phyloP scores from a whole-genome alignment of 805 yeast genomes.

The Peterozyma toletana region DNA sequence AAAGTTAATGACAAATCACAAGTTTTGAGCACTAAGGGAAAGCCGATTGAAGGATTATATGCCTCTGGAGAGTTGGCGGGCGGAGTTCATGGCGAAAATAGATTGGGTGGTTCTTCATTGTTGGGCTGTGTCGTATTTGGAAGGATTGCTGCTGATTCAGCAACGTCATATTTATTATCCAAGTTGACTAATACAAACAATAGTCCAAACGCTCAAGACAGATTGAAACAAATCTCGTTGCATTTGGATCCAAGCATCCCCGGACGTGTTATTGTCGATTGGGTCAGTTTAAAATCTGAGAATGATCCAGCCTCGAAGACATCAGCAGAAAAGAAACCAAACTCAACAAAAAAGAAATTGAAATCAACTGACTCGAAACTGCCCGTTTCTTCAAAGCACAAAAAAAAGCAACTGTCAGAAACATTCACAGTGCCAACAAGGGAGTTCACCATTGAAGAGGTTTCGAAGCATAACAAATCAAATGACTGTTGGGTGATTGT shows the following conservation, averaged over 20 bases:
- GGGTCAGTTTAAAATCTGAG: constrained; percentile 7
- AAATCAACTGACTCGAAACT: too few species aligned
- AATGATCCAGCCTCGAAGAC: constrained; percentile 8
- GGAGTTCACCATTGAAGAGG: constrained; percentile 39
- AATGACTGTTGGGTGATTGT: constrained; percentile 49
- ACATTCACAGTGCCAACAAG: constrained; percentile 35
- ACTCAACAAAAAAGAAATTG: too few species aligned
- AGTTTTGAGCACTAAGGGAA: constrained; percentile 22
- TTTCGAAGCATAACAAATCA: constrained; percentile 36
- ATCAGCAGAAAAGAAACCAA: neutral
- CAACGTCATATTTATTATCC: constrained; percentile 21
- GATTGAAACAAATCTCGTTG: constrained; percentile 34
- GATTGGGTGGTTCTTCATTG: constrained; percentile 53
- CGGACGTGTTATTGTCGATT: constrained; percentile 27
- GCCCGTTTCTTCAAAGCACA: constrained; percentile 3
- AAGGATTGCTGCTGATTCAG: constrained; percentile 37
- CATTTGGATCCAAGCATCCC: constrained; percentile 35
- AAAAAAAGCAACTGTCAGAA: constrained; percentile 9
- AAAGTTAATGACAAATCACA: constrained; percentile 41
- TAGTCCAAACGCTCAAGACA: constrained; percentile 16
- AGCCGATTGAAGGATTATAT: constrained; percentile 36
- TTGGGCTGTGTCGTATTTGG: constrained; percentile 60
- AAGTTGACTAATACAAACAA: constrained; percentile 3
- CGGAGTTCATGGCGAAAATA: constrained; percentile 59
- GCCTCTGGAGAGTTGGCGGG: constrained; percentile 68